These are phyloP conservation scores for Cutaneotrichosporon dermatis DNA, from an alignment of 1,284 basidiomycete genomes.

Conservation along the genomic window DNA sequence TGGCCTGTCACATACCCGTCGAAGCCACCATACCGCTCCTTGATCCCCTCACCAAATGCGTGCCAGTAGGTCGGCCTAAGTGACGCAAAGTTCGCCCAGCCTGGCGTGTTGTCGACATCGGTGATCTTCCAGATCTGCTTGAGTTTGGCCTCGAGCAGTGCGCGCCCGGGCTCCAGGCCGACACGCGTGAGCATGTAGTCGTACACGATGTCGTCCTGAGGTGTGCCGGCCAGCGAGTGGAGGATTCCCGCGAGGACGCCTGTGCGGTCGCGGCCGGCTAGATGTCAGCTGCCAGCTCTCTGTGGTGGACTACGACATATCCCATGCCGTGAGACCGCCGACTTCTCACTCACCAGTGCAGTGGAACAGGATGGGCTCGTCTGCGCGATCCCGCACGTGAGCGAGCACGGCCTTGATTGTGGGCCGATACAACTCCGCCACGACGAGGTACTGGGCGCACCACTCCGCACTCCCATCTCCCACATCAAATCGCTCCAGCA, in stretches of 20 bases:
- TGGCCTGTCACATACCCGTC: constrained; percentile 8
- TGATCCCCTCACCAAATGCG: background rate
- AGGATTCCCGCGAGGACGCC: constrained; percentile 14
- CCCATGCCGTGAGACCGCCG: background rate
- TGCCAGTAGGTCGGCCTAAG: constrained; percentile 7
- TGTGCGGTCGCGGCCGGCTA: constrained; percentile 19
- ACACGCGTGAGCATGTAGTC: constrained; percentile 20
- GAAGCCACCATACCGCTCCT: constrained; percentile 13
- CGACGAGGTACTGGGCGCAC: constrained; percentile 7
- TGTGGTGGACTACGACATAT: background rate
- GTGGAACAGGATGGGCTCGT: constrained; percentile 15
- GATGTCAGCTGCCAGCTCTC: background rate
- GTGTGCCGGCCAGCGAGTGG: constrained; percentile 14
- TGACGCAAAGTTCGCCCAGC: constrained; percentile 9
- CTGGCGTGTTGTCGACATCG: constrained; percentile 2
- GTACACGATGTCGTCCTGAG: constrained; percentile 1
- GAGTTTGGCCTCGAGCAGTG: constrained; percentile 3
- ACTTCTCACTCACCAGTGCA: constrained; percentile 12
- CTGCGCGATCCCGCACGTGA: constrained; percentile 11
- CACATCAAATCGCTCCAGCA: constrained; percentile 5
- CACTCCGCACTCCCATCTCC: constrained; percentile 14
- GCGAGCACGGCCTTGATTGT: constrained; percentile 11
- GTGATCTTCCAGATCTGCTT: background rate
- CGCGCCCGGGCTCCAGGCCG: constrained; percentile 19
- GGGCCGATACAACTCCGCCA: constrained; percentile 2